phyloP scores from a whole-genome alignment of 257 asterid species.

The Ehretia macrophylla region DNA sequence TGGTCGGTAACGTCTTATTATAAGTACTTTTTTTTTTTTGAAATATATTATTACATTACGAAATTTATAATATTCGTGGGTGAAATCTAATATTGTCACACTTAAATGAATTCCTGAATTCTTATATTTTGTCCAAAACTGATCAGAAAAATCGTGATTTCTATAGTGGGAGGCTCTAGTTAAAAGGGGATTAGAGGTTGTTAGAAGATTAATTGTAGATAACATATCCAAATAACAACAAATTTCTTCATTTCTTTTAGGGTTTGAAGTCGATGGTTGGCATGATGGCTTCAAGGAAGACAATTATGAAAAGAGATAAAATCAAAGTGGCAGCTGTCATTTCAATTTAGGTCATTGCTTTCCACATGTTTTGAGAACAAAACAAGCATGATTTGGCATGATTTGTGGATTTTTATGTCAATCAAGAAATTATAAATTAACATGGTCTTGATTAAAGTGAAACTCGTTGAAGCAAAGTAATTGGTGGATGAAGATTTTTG shows the following conservation, averaged over 20 bases:
- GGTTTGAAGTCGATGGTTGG: too few species aligned
- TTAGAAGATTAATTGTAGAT: slow-evolving; percentile 6
- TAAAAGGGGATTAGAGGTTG: slow-evolving; percentile 1
- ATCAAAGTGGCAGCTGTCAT: slow-evolving; percentile 19
- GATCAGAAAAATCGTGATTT: too few species aligned
- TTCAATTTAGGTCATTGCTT: slow-evolving; percentile 6
- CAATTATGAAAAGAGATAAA: slow-evolving; percentile 6
- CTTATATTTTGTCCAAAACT: too few species aligned
- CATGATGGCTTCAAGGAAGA: slow-evolving; percentile 8
- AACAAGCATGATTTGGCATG: slow-evolving; percentile 1
- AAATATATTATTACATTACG: too few species aligned
- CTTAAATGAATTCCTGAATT: too few species aligned
- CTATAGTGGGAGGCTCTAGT: not conserved
- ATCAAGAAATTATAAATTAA: not conserved
- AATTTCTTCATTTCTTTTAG: too few species aligned
- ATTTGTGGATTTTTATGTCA: too few species aligned
- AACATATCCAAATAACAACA: slow-evolving; percentile 11
- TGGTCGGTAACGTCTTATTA: too few species aligned
- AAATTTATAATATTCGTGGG: too few species aligned
- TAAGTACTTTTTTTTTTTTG: too few species aligned
- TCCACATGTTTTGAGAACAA: not conserved
- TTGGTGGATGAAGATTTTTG: slow-evolving; percentile 32
- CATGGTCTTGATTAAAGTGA: slow-evolving; percentile 10
- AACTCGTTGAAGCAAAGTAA: slow-evolving; percentile 15
- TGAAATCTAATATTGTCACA: too few species aligned